Base-by-base conservation (phyloP, 2,329 filamentous ascomycete genomes). In the Penicillium sp. region DNA sequence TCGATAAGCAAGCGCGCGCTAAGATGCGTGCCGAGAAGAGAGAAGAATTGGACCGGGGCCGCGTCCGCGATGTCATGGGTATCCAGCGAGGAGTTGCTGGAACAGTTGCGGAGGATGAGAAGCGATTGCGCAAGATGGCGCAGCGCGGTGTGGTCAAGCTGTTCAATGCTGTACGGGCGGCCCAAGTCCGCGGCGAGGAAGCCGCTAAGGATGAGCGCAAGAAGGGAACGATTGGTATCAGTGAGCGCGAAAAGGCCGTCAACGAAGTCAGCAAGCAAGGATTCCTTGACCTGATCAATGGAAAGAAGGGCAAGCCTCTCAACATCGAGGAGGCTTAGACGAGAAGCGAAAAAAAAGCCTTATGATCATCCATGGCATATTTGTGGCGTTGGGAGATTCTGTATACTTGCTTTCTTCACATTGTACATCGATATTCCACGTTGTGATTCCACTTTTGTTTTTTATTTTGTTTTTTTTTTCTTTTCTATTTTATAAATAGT, bases 251-350 rank as follows among this genome's bases (percentile, higher is more conserved):
- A 75, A 91, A 95, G 76, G 92, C 89, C 78, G 83, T 96, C 48
- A 94, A 91, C 62, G 92, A 97, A 80, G 94, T 99, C 87, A 96
- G 89, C 73, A 95, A 96, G 79, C 90, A 97, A 77, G 92, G 93
- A 0, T 99, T 97, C 77, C 75, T 99, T 72, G 93, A 97, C 58
- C 77, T 97, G 72, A 96, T 99, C 71, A 81, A 81, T 37, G 80
- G 81, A 13, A 77, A 77, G 79, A 83, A 69, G 74, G 81, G 61
- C 72, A 82, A 76, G 71, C 76, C 68, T 51, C 64, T 76, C 64
- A 72, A 73, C 48, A 76, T 77, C 29, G 74, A 77, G 59, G 75
- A 77, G 61, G 75, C 75, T 57, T 77, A 61, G 42, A 14, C 10
- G 71, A 62, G 10, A 54, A 48, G 39, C 50, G 31, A 19, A n/a